A percentile compares a stretch with the other conserved stretches of the same genome.
These are phyloP conservation scores for Avicennia marina DNA, from an alignment of 257 asterid species.

Conservation along the genomic window DNA sequence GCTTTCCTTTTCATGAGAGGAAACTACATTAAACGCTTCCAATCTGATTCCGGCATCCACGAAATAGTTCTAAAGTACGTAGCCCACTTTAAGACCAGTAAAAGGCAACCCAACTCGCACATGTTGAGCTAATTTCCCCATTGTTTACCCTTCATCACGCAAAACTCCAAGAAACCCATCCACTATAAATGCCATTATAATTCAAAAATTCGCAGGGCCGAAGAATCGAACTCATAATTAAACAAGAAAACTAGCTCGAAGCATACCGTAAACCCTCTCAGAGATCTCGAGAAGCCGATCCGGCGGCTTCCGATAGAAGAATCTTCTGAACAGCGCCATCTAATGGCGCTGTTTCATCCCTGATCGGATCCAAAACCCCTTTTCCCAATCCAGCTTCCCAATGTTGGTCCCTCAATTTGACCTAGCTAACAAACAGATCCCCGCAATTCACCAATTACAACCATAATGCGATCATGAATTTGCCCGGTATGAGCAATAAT, in stretches of 20 bases:
- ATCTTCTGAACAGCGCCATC: conserved; percentile 84
- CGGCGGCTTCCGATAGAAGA: conserved; percentile 73
- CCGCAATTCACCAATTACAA: conserved; percentile 10
- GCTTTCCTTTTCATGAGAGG: too few relatives aligned
- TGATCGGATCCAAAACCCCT: conserved; percentile 48
- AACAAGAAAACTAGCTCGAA: conserved; percentile 2
- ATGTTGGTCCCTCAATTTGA: conserved; percentile 11
- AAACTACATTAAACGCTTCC: too few relatives aligned
- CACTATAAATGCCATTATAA: background rate
- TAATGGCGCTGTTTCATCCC: conserved; percentile 65
- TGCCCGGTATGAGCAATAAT: background rate
- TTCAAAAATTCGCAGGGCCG: background rate
- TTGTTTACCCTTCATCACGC: background rate
- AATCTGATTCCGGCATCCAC: too few relatives aligned
- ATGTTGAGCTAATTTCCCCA: background rate
- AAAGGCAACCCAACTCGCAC: too few relatives aligned
- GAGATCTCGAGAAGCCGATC: conserved; percentile 82
- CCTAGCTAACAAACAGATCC: conserved; percentile 27
- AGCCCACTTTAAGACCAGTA: conserved; percentile 1
- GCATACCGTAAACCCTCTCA: conserved; percentile 63
- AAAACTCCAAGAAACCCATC: background rate
- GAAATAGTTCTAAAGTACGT: conserved; percentile 2
- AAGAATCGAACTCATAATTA: conserved; percentile 2
- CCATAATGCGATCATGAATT: background rate
- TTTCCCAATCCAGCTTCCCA: conserved; percentile 13